phyloP scores from a whole-genome alignment of 1,284 basidiomycete species.

The Marasmius oreades region DNA sequence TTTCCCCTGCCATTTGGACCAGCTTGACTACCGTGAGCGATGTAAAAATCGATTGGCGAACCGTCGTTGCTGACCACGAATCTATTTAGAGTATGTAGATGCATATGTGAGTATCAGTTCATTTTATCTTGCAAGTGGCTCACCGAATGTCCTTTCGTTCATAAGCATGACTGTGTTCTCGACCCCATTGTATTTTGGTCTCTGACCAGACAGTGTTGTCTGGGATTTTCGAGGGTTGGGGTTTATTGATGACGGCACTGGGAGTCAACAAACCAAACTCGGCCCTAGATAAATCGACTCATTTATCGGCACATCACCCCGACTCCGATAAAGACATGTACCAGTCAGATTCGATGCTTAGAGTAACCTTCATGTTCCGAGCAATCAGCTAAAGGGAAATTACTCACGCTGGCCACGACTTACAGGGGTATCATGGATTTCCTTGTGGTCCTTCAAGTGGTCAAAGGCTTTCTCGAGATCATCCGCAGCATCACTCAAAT shows the following conservation, averaged over 20 bases:
- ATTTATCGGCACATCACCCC: neutral
- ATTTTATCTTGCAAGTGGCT: neutral
- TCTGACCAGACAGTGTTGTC: neutral
- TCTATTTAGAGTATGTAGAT: neutral
- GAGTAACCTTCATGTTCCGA: too few species aligned
- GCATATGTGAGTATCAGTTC: neutral
- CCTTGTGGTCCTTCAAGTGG: slow-evolving; percentile 1
- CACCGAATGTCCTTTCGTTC: neutral
- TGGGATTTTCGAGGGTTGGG: neutral
- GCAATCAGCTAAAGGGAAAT: too few species aligned
- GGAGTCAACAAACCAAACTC: slow-evolving; percentile 2
- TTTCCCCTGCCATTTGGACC: neutral
- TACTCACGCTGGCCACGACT: neutral
- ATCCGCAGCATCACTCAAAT: slow-evolving; percentile 1
- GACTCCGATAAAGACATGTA: neutral
- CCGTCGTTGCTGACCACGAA: slow-evolving; percentile 4
- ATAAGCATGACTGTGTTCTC: slow-evolving; percentile 2
- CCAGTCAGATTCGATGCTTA: slow-evolving; percentile 5
- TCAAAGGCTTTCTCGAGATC: slow-evolving; percentile 2
- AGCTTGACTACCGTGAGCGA: slow-evolving; percentile 1
- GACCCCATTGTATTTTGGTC: slow-evolving; percentile 5
- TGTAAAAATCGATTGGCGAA: slow-evolving; percentile 1
- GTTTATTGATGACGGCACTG: slow-evolving; percentile 1
- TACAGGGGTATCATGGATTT: neutral
- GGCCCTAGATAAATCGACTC: neutral